These are phyloP conservation scores for Bipolaris sorokiniana DNA, from an alignment of 2,329 filamentous ascomycete genomes.

Conservation along the genomic window DNA sequence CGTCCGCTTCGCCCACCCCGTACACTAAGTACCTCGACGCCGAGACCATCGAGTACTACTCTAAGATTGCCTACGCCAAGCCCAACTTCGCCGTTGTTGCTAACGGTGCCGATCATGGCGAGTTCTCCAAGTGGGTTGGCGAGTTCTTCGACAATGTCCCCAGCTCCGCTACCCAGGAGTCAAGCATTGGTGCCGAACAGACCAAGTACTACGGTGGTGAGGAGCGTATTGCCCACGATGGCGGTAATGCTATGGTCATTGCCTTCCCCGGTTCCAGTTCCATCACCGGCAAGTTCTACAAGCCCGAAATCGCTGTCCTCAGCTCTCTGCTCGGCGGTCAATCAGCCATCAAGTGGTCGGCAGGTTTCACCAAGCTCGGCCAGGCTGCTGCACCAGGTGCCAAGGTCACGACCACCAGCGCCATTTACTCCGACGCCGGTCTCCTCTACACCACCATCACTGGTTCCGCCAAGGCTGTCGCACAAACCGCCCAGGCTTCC, in stretches of 20 bases:
- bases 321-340: conserved; percentile 87
- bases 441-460: conserved; percentile 83
- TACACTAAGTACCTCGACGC: conserved; percentile 81
- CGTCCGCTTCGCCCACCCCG: conserved; percentile 73
- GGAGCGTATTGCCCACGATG: conserved; percentile 79
- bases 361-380: conserved; percentile 88
- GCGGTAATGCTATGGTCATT: conserved; percentile 83
- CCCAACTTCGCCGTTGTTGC: conserved; percentile 89
- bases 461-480: conserved; percentile 75
- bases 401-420: conserved; percentile 74
- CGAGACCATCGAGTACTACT: conserved; percentile 75
- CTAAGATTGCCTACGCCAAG: conserved; percentile 82
- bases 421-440: conserved; percentile 91
- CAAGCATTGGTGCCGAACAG: conserved; percentile 63
- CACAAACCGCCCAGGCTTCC: conserved; percentile 74
- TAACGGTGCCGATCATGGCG: conserved; percentile 78
- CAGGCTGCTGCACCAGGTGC: conserved; percentile 74
- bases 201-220: conserved; percentile 95
- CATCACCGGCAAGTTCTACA: conserved; percentile 73
- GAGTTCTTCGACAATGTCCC: conserved; percentile 85
- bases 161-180: conserved; percentile 52
- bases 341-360: conserved; percentile 92
- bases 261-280: conserved; percentile 91
- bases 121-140: conserved; percentile 86
- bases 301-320: conserved; percentile 88